These are phyloP conservation scores for Penicillium expansum DNA, from an alignment of 2,329 filamentous ascomycete genomes.

Conservation along the genomic window DNA sequence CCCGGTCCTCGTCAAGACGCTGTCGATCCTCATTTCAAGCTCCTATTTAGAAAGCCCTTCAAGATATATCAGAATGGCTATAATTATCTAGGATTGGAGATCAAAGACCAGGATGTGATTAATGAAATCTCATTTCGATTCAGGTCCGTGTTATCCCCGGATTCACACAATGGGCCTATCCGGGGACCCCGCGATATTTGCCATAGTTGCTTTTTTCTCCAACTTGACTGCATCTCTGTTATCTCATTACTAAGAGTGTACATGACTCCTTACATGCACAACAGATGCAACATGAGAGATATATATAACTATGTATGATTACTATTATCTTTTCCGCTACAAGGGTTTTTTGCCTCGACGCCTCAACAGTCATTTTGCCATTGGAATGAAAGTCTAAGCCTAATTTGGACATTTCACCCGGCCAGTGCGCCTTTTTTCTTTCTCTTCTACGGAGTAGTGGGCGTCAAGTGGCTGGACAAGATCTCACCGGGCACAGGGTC, in stretches of 20 bases:
- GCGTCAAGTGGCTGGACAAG: background rate
- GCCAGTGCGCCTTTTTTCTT: background rate
- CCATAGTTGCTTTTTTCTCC: background rate
- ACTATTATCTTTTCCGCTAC: background rate
- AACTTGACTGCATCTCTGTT: background rate
- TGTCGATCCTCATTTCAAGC: background rate
- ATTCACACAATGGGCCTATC: background rate
- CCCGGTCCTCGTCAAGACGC: background rate
- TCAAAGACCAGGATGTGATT: background rate
- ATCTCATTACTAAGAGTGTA: too few relatives aligned
- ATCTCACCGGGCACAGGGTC: background rate
- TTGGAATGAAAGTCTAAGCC: background rate
- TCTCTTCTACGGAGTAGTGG: too few relatives aligned
- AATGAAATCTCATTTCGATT: too few relatives aligned
- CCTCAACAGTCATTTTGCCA: background rate
- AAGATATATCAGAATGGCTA: background rate
- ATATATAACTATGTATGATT: too few relatives aligned
- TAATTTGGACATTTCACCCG: background rate
- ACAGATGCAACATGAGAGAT: too few relatives aligned
- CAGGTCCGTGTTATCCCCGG: background rate
- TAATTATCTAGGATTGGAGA: background rate
- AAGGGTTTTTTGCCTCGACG: background rate
- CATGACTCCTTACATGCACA: too few relatives aligned
- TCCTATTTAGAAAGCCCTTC: background rate
- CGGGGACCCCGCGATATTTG: slow-evolving; percentile 4